A percentile compares a stretch with the other conserved stretches of the same genome.
Conservation (phyloP, 1,284 basidiomycete species). For the Cryptococcus sp. region DNA sequence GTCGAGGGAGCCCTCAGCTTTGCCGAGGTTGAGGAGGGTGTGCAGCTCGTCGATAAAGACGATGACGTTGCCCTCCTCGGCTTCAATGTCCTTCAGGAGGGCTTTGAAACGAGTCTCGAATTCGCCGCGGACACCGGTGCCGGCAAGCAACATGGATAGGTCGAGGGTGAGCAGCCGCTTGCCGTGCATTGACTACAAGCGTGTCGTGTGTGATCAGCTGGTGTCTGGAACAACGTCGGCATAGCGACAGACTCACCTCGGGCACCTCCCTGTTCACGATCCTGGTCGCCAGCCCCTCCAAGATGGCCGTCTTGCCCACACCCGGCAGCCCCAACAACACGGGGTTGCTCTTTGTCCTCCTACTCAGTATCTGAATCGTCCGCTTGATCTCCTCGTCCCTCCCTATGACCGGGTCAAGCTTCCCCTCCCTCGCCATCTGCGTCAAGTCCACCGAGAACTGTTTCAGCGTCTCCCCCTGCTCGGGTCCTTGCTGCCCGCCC, state of each 20-base stretch:
- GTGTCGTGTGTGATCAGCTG: not conserved
- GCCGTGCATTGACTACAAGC: conserved; percentile 65
- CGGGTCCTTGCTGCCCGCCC: conserved; percentile 25
- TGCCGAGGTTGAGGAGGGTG: conserved; percentile 64
- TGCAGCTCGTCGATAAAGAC: conserved; percentile 90
- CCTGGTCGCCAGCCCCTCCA: conserved; percentile 80
- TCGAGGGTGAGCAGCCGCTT: conserved; percentile 80
- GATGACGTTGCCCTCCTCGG: conserved; percentile 63
- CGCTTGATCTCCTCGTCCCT: conserved; percentile 86
- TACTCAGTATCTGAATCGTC: conserved; percentile 68
- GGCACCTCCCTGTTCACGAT: conserved; percentile 90
- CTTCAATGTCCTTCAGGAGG: conserved; percentile 80
- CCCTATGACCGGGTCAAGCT: conserved; percentile 86
- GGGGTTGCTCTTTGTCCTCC: conserved; percentile 82
- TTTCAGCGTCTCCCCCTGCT: conserved; percentile 77
- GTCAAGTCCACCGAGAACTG: conserved; percentile 84
- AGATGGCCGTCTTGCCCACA: conserved; percentile 87
- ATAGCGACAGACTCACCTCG: conserved; percentile 57
- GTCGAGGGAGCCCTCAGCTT: conserved; percentile 86
- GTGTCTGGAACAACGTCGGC: not conserved
- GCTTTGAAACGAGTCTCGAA: conserved; percentile 92
- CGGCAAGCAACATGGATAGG: conserved; percentile 74
- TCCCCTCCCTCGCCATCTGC: conserved; percentile 73
- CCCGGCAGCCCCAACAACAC: conserved; percentile 64
- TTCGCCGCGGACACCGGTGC: conserved; percentile 81